phyloP scores from a whole-genome alignment of 2,329 filamentous ascomycete species.

The Clarireedia sp. region DNA sequence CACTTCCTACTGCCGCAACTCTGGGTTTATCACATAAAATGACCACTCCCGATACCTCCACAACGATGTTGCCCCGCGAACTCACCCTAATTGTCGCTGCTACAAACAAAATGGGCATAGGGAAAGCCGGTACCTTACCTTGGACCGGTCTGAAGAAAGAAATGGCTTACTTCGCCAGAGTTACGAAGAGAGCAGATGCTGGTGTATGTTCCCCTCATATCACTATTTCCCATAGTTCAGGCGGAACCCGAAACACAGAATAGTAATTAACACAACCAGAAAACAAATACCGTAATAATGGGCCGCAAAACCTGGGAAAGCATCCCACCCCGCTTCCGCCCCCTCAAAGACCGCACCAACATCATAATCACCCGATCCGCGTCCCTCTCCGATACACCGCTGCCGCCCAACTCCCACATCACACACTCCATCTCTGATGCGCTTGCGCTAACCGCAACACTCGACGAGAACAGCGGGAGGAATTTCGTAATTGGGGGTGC shows the following conservation, averaged over 20 bases:
- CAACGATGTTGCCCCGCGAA: conserved; percentile 33
- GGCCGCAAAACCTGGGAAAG: conserved; percentile 95
- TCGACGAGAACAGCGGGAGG: not conserved
- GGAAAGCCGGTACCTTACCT: conserved; percentile 67
- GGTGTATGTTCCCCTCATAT: conserved; percentile 17
- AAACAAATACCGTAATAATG: conserved; percentile 78
- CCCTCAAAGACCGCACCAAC: conserved; percentile 72
- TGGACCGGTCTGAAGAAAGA: conserved; percentile 86
- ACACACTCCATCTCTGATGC: not conserved
- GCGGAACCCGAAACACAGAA: no score
- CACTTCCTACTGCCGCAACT: not conserved
- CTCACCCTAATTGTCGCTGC: conserved; percentile 92
- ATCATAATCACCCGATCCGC: conserved; percentile 60
- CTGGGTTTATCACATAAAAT: not conserved
- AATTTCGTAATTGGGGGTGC: conserved; percentile 85
- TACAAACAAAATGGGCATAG: conserved; percentile 84
- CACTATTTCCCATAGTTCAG: no score
- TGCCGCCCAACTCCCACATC: no score
- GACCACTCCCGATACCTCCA: not conserved
- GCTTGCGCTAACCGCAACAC: not conserved
- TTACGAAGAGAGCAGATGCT: conserved; percentile 57
- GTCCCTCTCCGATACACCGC: not conserved
- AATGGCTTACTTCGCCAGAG: conserved; percentile 90
- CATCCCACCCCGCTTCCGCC: conserved; percentile 71
- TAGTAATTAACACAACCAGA: conserved; percentile 8